phyloP scores from a whole-genome alignment of 345 rosid genomes.

The Eucalyptus regnans region DNA sequence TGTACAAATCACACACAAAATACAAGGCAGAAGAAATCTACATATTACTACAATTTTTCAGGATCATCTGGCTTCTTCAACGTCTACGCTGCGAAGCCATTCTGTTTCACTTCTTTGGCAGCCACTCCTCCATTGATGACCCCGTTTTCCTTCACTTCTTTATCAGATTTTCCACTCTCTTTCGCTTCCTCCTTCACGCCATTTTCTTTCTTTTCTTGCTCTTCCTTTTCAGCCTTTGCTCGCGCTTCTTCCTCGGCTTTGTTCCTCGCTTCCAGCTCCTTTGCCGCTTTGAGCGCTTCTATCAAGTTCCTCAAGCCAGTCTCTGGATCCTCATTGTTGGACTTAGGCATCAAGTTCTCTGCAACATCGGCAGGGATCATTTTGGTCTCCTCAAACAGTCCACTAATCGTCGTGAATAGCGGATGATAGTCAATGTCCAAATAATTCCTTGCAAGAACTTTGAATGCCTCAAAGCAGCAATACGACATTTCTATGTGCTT shows the following conservation, averaged over 20 bases:
- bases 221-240: neutral
- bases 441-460: constrained; percentile 1
- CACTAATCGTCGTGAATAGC: neutral
- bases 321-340: neutral
- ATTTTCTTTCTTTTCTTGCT: neutral
- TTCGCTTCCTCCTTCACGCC: neutral
- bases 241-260: neutral
- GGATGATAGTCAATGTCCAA: neutral
- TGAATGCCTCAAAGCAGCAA: neutral
- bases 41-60: neutral
- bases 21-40: neutral
- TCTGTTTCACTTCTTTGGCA: neutral
- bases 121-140: neutral
- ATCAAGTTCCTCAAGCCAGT: neutral
- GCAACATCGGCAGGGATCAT: constrained; percentile 6
- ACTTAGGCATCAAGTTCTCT: constrained; percentile 3
- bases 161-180: neutral
- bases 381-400: neutral
- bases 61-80: neutral
- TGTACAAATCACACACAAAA: neutral
- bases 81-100: neutral
- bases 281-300: neutral
- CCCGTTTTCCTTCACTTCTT: neutral
- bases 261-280: neutral
- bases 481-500: constrained; percentile 11